Conservation (phyloP, 139 green algal species). For the Closterium sp. region DNA sequence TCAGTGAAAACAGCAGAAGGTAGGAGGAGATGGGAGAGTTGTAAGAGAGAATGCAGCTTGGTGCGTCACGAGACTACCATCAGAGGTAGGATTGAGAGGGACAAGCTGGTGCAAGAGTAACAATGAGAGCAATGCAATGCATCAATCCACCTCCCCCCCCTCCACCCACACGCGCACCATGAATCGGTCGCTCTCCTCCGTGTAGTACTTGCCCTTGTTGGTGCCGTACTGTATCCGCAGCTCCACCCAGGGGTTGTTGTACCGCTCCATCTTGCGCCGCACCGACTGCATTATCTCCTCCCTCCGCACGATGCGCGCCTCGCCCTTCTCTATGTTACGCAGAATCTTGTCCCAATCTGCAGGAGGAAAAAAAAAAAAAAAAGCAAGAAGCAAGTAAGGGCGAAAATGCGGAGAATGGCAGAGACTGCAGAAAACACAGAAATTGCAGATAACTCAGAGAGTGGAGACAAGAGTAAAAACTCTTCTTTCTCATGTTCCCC, state of each 20-base stretch:
- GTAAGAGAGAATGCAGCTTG: too few relatives aligned
- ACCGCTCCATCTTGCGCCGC: slow-evolving; percentile 84
- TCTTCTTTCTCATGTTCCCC: too few relatives aligned
- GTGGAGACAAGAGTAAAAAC: too few relatives aligned
- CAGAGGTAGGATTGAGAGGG: background rate
- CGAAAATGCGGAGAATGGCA: background rate
- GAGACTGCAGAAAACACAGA: background rate
- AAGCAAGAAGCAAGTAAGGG: too few relatives aligned
- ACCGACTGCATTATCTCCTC: slow-evolving; percentile 85
- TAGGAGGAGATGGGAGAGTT: background rate
- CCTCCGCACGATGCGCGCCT: slow-evolving; percentile 84
- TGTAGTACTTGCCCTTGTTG: slow-evolving; percentile 97
- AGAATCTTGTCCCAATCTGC: slow-evolving; percentile 66
- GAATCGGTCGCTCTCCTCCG: slow-evolving; percentile 98
- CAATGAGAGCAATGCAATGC: background rate
- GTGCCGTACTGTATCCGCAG: slow-evolving; percentile 87
- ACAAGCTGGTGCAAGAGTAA: background rate
- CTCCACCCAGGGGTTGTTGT: slow-evolving; percentile 94
- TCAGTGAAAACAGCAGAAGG: background rate
- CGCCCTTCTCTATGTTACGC: slow-evolving; percentile 94
- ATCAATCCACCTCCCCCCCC: background rate
- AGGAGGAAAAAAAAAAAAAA: background rate
- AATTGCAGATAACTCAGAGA: too few relatives aligned
- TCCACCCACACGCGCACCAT: slow-evolving; percentile 58
- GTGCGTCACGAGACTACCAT: too few relatives aligned